Evolutionary conservation across 306 rosid species (phyloP).

Genomic region (Vigna mungo): DNA sequence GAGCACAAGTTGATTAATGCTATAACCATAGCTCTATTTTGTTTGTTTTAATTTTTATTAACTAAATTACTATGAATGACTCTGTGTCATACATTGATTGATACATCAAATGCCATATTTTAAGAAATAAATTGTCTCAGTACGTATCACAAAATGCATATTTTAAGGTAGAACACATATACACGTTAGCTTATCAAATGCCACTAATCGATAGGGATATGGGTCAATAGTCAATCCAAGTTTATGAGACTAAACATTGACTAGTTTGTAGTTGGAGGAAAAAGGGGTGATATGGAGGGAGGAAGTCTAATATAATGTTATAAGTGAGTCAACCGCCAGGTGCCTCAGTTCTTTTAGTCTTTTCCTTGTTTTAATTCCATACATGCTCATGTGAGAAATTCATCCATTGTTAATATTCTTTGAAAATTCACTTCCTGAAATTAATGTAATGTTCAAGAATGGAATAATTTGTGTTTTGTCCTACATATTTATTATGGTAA

Average conservation of each 20-base stretch:
- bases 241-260: neutral
- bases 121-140: neutral
- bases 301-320: neutral
- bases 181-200: neutral
- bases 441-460: neutral
- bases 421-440: conserved; percentile 4
- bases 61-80: neutral
- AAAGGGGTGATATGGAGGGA: neutral
- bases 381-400: neutral
- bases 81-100: neutral
- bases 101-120: conserved; percentile 2
- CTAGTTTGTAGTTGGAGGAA: neutral
- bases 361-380: neutral
- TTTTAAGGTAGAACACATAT: neutral
- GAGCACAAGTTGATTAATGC: conserved; percentile 1
- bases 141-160: neutral
- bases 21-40: neutral
- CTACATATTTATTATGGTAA: neutral
- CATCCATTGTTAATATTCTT: neutral
- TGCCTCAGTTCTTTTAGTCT: neutral
- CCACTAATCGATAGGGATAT: neutral
- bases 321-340: conserved; percentile 1
- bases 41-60: neutral
- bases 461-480: neutral
- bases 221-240: neutral